These are phyloP conservation scores for Candida endomychidarum DNA, from an alignment of 805 yeast genomes.

Conservation along the genomic window DNA sequence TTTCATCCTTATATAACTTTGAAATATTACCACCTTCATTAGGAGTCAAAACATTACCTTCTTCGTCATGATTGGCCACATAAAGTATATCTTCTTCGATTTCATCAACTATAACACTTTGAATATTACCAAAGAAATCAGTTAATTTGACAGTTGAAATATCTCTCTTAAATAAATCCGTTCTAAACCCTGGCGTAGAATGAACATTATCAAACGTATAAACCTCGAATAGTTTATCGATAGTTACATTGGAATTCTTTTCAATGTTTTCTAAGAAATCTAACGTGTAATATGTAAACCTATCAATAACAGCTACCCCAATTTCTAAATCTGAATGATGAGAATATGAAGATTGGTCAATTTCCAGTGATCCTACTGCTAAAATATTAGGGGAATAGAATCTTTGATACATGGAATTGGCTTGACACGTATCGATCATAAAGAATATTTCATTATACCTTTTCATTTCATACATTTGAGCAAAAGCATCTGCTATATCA, in stretches of 20 bases:
- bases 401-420: constrained; percentile 94
- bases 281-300: constrained; percentile 89
- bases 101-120: constrained; percentile 64
- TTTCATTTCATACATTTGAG: constrained; percentile 93
- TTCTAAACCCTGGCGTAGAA: constrained; percentile 89
- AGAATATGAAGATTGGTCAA: constrained; percentile 89
- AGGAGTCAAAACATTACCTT: constrained; percentile 17
- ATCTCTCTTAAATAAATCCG: constrained; percentile 71
- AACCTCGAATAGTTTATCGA: constrained; percentile 80
- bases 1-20: background rate
- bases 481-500: constrained; percentile 96
- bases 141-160: constrained; percentile 72
- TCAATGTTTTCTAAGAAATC: constrained; percentile 84
- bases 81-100: constrained; percentile 47
- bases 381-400: constrained; percentile 89
- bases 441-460: constrained; percentile 93
- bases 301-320: constrained; percentile 96
- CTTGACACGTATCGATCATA: constrained; percentile 99
- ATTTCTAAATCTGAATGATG: constrained; percentile 94
- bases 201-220: constrained; percentile 85
- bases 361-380: constrained; percentile 86
- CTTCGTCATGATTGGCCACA: constrained; percentile 32
- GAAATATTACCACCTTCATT: background rate
- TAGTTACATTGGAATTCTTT: constrained; percentile 68
- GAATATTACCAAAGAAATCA: constrained; percentile 93